A percentile compares a stretch with the other conserved stretches of the same genome.
Conservation (phyloP, 805 yeast species). For the Komagataella kurtzmanii region DNA sequence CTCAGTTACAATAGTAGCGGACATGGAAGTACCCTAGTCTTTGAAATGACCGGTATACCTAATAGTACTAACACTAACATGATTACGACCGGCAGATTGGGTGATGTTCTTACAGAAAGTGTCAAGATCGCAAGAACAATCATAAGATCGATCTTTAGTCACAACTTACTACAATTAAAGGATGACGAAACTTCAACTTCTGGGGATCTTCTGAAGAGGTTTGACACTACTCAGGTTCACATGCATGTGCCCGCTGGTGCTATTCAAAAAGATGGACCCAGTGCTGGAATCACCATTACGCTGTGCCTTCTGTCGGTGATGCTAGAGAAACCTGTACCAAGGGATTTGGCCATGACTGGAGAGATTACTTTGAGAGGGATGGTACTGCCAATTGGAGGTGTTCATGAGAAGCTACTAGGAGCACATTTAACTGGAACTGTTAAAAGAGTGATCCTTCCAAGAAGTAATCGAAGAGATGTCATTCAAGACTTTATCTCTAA, state of each 20-base stretch:
- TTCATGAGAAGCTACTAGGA: constrained; percentile 64
- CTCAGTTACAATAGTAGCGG: constrained; percentile 81
- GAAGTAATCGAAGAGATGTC: constrained; percentile 56
- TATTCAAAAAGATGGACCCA: constrained; percentile 31
- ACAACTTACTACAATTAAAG: constrained; percentile 8
- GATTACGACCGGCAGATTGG: constrained; percentile 56
- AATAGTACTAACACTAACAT: constrained; percentile 33
- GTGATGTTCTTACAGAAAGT: constrained; percentile 70
- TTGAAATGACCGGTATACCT: constrained; percentile 66
- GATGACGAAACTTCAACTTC: constrained; percentile 7
- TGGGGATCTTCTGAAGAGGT: constrained; percentile 23
- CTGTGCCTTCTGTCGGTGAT: constrained; percentile 29
- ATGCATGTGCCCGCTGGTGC: constrained; percentile 37
- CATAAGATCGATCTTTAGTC: constrained; percentile 40
- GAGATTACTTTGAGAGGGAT: constrained; percentile 71
- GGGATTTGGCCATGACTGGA: constrained; percentile 70
- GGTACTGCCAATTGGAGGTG: constrained; percentile 73
- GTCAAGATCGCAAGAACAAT: constrained; percentile 68
- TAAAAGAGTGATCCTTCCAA: constrained; percentile 52
- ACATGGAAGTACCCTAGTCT: constrained; percentile 65
- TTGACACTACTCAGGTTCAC: constrained; percentile 43
- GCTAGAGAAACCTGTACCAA: constrained; percentile 28
- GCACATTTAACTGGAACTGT: constrained; percentile 58
- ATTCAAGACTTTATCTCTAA: constrained; percentile 38
- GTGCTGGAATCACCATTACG: constrained; percentile 39